Conservation (phyloP, 805 yeast species). For the Ogataea trehaloabstinens region DNA sequence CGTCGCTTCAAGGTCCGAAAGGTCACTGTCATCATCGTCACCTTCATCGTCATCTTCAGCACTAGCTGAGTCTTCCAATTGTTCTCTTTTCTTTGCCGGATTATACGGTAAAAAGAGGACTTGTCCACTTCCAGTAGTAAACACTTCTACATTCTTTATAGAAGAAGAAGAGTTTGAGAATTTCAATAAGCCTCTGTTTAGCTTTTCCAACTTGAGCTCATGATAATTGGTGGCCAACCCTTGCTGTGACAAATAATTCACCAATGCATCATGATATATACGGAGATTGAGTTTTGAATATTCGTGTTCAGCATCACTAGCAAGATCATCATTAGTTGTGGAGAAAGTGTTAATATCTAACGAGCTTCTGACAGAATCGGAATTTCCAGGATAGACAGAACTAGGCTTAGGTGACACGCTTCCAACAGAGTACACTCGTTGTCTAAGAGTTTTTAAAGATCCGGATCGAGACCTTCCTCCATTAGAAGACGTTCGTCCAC, state of each 20-base stretch:
- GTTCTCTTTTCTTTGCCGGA: conserved; percentile 30
- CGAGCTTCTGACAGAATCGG: conserved; percentile 20
- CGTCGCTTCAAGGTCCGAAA: conserved; percentile 12
- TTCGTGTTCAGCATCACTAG: conserved; percentile 23
- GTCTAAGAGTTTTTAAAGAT: conserved; percentile 19
- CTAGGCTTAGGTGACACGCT: background rate
- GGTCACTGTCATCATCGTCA: conserved; percentile 23
- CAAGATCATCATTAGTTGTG: conserved; percentile 25
- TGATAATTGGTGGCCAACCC: conserved; percentile 29
- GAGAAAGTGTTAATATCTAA: conserved; percentile 18
- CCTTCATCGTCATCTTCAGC: conserved; percentile 27
- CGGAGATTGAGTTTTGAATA: conserved; percentile 19
- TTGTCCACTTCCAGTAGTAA: conserved; percentile 33
- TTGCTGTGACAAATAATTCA: conserved; percentile 25
- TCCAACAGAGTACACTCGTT: conserved; percentile 17
- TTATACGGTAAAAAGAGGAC: conserved; percentile 33
- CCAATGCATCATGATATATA: conserved; percentile 26
- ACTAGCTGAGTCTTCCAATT: conserved; percentile 20
- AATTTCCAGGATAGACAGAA: background rate
- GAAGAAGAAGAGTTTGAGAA: conserved; percentile 6
- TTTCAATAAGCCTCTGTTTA: conserved; percentile 11
- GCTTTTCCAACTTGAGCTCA: conserved; percentile 19
- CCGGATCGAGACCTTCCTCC: conserved; percentile 20
- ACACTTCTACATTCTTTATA: conserved; percentile 21
- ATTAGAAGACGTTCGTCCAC: background rate